Evolutionary conservation across 371 early-diverging fungal species (phyloP).

Genomic region (Actinomucor elegans): DNA sequence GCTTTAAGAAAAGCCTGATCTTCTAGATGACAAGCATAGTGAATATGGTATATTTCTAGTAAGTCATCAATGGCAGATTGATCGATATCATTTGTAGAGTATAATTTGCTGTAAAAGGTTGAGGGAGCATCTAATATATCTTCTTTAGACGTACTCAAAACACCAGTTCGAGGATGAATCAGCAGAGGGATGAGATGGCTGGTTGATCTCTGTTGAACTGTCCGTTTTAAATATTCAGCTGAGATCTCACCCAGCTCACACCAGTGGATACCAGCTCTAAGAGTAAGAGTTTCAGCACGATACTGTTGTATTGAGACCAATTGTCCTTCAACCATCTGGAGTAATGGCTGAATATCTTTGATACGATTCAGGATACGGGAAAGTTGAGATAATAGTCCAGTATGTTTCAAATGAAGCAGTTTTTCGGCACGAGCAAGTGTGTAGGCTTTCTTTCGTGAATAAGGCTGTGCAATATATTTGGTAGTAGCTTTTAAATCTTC

Average conservation of each 20-base stretch:
- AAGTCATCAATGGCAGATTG: not conserved
- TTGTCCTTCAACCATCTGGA: not conserved
- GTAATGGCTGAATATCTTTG: not conserved
- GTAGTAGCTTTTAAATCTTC: not conserved
- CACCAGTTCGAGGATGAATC: not conserved
- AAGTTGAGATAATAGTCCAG: not conserved
- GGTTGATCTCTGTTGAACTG: not conserved
- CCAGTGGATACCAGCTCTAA: constrained; percentile 3
- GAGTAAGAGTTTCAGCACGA: not conserved
- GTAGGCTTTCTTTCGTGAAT: not conserved
- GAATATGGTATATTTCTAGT: not conserved
- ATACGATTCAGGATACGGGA: no score
- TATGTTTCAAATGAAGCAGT: not conserved
- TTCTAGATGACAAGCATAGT: not conserved
- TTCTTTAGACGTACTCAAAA: not conserved
- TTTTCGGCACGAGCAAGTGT: not conserved
- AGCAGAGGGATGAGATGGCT: not conserved
- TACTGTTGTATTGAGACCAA: constrained; percentile 2
- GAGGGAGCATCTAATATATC: constrained; percentile 4
- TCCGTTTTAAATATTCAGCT: constrained; percentile 4
- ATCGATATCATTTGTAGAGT: constrained; percentile 1
- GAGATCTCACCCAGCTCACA: constrained; percentile 8
- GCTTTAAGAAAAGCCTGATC: not conserved
- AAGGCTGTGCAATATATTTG: no score
- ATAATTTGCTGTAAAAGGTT: constrained; percentile 5